Conservation (phyloP, 2,329 filamentous ascomycete genomes). For the Fusarium solani-melongenae region DNA sequence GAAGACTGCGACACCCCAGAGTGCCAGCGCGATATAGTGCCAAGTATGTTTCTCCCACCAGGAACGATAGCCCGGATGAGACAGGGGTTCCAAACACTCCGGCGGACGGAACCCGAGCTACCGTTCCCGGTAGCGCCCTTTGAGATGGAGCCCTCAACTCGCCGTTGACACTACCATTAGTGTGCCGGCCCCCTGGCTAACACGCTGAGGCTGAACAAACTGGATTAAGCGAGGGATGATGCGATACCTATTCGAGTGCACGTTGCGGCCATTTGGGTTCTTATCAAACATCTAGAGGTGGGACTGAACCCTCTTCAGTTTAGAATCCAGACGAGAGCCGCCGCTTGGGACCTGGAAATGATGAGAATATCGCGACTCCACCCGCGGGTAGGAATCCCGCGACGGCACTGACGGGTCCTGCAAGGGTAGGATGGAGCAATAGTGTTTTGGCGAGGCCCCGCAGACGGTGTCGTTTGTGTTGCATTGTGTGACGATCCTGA, state of each 20-base stretch:
- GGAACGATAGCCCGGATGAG: background rate
- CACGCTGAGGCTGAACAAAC: slow-evolving; percentile 9
- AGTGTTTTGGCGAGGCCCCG: background rate
- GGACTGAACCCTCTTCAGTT: background rate
- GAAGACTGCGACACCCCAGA: background rate
- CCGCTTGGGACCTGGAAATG: background rate
- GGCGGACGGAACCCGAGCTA: slow-evolving; percentile 15
- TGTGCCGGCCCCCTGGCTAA: slow-evolving; percentile 5
- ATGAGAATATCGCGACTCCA: background rate
- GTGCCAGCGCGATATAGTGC: background rate
- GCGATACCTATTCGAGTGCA: background rate
- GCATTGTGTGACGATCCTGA: background rate
- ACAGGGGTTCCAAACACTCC: slow-evolving; percentile 19
- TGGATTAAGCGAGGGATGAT: background rate
- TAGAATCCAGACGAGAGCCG: background rate
- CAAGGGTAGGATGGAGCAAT: background rate
- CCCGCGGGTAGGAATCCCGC: background rate
- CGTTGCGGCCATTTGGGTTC: background rate
- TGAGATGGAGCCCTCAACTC: background rate
- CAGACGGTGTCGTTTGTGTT: background rate
- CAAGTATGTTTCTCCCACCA: background rate
- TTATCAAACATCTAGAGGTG: background rate
- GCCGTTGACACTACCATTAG: slow-evolving; percentile 1
- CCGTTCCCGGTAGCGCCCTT: slow-evolving; percentile 4
- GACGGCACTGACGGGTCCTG: background rate